These are phyloP conservation scores for Capsicum pubescens DNA, from an alignment of 257 asterid species.

Conservation along the genomic window DNA sequence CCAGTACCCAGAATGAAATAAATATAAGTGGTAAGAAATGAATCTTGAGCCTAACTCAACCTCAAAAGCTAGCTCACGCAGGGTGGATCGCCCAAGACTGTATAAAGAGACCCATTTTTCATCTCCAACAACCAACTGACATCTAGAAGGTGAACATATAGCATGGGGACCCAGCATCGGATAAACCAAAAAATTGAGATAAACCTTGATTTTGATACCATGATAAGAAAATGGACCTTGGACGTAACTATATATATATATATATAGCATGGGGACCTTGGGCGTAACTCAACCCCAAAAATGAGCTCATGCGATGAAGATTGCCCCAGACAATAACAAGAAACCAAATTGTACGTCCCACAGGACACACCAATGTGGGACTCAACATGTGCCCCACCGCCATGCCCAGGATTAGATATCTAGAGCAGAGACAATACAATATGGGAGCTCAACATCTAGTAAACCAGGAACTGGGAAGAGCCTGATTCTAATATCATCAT, in stretches of 20 bases:
- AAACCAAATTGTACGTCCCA: not conserved
- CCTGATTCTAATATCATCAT: not conserved
- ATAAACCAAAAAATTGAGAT: conserved; percentile 6
- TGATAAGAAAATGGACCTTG: not conserved
- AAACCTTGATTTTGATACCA: not conserved
- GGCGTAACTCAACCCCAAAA: not conserved
- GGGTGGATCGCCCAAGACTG: not conserved
- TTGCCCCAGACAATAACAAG: not conserved
- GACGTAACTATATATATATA: not conserved
- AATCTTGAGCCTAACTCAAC: conserved; percentile 10
- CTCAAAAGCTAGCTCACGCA: not conserved
- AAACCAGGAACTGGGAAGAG: not conserved
- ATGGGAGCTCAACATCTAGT: not conserved
- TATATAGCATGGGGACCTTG: not conserved
- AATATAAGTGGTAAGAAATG: not conserved
- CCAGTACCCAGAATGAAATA: not conserved
- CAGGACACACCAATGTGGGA: not conserved
- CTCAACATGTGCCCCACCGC: not conserved
- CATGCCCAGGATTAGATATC: not conserved
- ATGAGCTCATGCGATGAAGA: not conserved
- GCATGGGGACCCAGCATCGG: not conserved
- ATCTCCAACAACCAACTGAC: not conserved
- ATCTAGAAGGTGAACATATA: not conserved
- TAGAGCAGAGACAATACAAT: not conserved
- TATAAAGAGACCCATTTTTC: not conserved